A percentile compares a stretch with the other conserved stretches of the same genome.
These are phyloP conservation scores for Galerina sulciceps DNA, from an alignment of 768 basidiomycete genomes.

Conservation along the genomic window DNA sequence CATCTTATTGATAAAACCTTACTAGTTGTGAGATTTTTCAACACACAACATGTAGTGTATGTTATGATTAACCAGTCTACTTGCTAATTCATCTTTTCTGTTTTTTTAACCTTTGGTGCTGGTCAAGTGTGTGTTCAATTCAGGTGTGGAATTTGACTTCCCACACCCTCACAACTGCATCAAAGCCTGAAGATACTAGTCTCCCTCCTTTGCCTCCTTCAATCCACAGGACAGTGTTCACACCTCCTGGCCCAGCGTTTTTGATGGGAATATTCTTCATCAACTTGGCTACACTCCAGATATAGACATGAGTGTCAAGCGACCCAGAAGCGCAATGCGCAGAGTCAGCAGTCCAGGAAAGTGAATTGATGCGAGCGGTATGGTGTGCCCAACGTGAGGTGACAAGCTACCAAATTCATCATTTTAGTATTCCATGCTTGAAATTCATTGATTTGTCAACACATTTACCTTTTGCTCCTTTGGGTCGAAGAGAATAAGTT, in stretches of 20 bases:
- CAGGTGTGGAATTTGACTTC: slow-evolving; percentile 53
- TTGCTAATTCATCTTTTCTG: neutral
- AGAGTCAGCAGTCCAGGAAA: slow-evolving; percentile 77
- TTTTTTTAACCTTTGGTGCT: neutral
- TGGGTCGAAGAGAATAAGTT: slow-evolving; percentile 79
- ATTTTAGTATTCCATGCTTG: neutral
- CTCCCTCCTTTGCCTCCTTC: slow-evolving; percentile 50
- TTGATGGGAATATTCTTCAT: slow-evolving; percentile 79
- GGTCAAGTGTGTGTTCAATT: neutral
- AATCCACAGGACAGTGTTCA: slow-evolving; percentile 82
- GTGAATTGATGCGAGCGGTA: slow-evolving; percentile 76
- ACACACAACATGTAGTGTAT: slow-evolving; percentile 2
- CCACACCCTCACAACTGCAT: slow-evolving; percentile 81
- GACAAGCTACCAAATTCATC: slow-evolving; percentile 46
- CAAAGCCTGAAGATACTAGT: slow-evolving; percentile 77
- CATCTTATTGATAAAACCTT: neutral
- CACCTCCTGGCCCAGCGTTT: slow-evolving; percentile 87
- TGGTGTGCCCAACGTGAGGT: slow-evolving; percentile 89
- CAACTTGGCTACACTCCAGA: slow-evolving; percentile 79
- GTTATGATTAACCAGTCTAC: neutral
- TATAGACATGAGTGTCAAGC: slow-evolving; percentile 90
- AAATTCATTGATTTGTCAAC: neutral
- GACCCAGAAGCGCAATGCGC: slow-evolving; percentile 85
- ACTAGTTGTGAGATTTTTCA: neutral
- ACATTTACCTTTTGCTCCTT: slow-evolving; percentile 58